Evolutionary conservation across 2,329 filamentous ascomycete genomes (phyloP), one percentile per base, ranked within the genome.

Genomic region (Alternaria brassicae): DNA sequence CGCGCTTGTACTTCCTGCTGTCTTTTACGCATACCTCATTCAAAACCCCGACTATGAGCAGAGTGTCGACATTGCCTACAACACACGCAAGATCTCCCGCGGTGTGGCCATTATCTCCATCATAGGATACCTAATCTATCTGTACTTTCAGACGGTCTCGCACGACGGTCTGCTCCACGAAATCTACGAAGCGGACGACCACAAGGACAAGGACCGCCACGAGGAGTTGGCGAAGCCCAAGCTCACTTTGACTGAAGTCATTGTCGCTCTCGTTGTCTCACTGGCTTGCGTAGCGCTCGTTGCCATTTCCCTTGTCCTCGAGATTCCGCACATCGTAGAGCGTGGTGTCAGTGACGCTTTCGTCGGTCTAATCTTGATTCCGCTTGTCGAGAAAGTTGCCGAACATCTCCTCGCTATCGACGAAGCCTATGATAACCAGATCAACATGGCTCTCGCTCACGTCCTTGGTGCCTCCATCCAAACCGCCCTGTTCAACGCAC

Each of bases 401-500:
- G 92, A 96, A 77, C 92, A 96, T 77, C 81, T 96, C 45, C 93
- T 91, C 2, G 91, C 91, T 40, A 83, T 96, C 58, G 91, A 95
- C 68, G 92, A 96, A 82, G 92, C 92, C 23, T 94, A 88, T 83
- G 90, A 92, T 69, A 87, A 91, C 73, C 88, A 90, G 69, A 92
- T 93, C 84, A 95, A 95, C 80, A 89, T 93, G 77, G 91, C 92
- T 0, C 84, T 95, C 25, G 90, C 91, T 42, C 92, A 97, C 75
- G 91, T 95, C 53, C 87, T 97, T 40, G 92, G 92, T 45, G 89
- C 92, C 2, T 94, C 91, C 0, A 89, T 97, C 58, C 93, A 97
- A 79, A 97, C 93, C 0, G 92, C 93, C 1, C 85, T 97, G 30
- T 88, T 97, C 73, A 97, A 96, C 74, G 92, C 89, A 0, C 93